Base-by-base conservation (phyloP, 805 yeast genomes). In the Candida vaughaniae region DNA sequence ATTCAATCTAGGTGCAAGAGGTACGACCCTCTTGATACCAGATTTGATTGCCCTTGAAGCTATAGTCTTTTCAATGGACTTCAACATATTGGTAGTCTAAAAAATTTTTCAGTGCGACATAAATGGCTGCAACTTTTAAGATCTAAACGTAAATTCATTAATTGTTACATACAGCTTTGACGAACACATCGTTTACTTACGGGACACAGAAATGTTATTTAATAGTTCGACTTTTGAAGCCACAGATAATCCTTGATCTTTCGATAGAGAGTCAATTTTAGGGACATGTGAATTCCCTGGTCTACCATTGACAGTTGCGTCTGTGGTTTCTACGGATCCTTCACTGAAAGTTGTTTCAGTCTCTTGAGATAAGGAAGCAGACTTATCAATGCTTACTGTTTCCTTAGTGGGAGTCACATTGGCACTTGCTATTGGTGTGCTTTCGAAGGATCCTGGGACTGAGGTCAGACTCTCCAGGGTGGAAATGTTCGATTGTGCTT, bases 151-250 rank as follows among this genome's bases (percentile, higher is more conserved):
- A 10, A 20, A 20, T 6, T 20, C 23, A 20, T 20, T 20, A 20
- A 20, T 20, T 20, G 23, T 20, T 20, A 10, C 10, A 7, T 20
- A 20, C 23, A 20, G 9, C 10, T n/a, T n/a, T n/a, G n/a, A n/a
- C n/a, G n/a, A n/a, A n/a, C n/a, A n/a, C n/a, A n/a, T n/a, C n/a
- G n/a, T n/a, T n/a, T n/a, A n/a, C n/a, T n/a, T n/a, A n/a, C n/a
- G n/a, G n/a, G n/a, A n/a, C n/a, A n/a, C n/a, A n/a, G n/a, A n/a
- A n/a, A n/a, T n/a, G n/a, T n/a, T n/a, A 40, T 60, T 65, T 47
- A 73, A 51, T 37, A 72, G 41, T 15, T 56, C 52, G 46, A 73
- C 67, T 46, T 72, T 72, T 43, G 73, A 78, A 20, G 55, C 56
- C 25, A 73, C 47, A 3, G 76, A 63, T 41, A 73, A 61, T 7